Base-by-base conservation (phyloP, 2,329 filamentous ascomycete species). In the Aureobasidium sp. region DNA sequence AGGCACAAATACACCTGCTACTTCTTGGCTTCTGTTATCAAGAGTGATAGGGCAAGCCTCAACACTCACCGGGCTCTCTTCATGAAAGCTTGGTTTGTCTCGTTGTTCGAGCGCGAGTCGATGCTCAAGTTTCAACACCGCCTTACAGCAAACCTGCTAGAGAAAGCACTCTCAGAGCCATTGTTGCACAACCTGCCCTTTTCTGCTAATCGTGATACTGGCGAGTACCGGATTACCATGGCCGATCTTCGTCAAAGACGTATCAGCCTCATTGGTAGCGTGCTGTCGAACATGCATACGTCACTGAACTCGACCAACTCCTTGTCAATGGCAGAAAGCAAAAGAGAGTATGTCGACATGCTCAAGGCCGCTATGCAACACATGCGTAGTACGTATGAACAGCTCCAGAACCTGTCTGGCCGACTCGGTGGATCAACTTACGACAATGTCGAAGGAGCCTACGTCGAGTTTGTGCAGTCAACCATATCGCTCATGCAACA, bases 381-480 rank as follows among this genome's bases (percentile, higher is more conserved):
- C 1, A 90, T 91, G 87, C 89, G 87, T 72, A 77, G 77, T 43
- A 89, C 89, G 66, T 90, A 90, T 67, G 81, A 84, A 66, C 86
- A 88, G 67, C 77, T 89, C 16, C 78, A 81, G 59, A 71, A 71
- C 4, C 55, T 65, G 25, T 47, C 42, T 23, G 18, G 54, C 10
- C 40, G 42, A 25, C 38, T 51, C 10, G 60, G 33, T 29, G 65
- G 64, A 4, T 65, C 68, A 5, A 71, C 71, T 23, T 66, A 72
- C 48, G 56, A 64, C 18, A 67, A 62, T n/a, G 70, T 72, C 8
- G 82, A 83, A 56, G 85, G 87, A 15, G 79, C 82, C 3, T 91
- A 91, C 71, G 86, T 90, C 9, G 80, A 84, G 13, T 90, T 91
- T 71, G 87, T 90, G 7, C 89, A 91, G 66, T 77, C 80, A 20